A percentile compares a stretch with the other conserved stretches of the same genome.
Evolutionary conservation across 2,329 filamentous ascomycete genomes (phyloP).

Genomic region (Aspergillus tubingensis): DNA sequence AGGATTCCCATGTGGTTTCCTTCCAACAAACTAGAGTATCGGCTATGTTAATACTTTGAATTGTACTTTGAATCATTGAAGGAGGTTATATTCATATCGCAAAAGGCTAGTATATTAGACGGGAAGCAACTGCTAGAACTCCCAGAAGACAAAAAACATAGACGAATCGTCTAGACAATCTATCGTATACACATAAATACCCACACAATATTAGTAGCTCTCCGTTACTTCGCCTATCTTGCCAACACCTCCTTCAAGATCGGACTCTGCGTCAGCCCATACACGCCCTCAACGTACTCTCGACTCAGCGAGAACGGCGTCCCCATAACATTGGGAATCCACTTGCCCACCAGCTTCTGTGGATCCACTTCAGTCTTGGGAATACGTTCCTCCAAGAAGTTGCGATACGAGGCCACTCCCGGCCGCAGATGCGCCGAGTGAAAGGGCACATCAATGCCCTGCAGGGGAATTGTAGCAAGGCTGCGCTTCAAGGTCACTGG

Average conservation of each 20-base stretch:
- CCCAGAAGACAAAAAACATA: background rate
- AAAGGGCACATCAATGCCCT: constrained; percentile 11
- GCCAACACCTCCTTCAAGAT: background rate
- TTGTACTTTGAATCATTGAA: no score
- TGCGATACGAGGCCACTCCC: constrained; percentile 6
- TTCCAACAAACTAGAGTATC: no score
- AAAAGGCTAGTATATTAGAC: no score
- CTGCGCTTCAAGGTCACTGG: background rate
- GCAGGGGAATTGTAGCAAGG: constrained; percentile 3
- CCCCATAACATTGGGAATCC: constrained; percentile 7
- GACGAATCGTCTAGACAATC: background rate
- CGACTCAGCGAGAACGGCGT: constrained; percentile 6
- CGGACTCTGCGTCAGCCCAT: background rate
- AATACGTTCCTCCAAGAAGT: constrained; percentile 1
- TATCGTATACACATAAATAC: background rate
- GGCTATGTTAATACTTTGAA: no score
- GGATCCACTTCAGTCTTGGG: constrained; percentile 1
- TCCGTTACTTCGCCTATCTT: background rate
- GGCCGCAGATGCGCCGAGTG: constrained; percentile 6
- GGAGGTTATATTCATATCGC: no score
- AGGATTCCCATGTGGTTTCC: no score
- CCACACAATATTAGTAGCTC: background rate
- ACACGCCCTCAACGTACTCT: background rate
- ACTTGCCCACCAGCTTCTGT: constrained; percentile 5
- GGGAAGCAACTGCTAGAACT: no score